phyloP scores from a whole-genome alignment of 2,329 filamentous ascomycete genomes.

The Nigrograna mackinnonii region DNA sequence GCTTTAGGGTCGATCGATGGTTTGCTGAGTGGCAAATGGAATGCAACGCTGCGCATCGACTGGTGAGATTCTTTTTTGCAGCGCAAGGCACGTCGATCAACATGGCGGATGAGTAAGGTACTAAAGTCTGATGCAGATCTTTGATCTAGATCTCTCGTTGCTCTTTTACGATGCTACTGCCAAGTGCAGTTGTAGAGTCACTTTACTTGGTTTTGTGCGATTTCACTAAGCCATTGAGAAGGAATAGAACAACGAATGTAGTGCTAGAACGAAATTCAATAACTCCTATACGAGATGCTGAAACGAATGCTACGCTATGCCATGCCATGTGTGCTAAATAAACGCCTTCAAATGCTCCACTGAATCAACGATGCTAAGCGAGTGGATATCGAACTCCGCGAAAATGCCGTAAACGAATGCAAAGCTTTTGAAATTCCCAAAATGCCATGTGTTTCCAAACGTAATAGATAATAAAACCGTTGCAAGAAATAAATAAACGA shows the following conservation, averaged over 20 bases:
- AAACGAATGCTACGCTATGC: conserved; percentile 1
- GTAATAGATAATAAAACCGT: neutral
- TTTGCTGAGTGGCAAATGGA: no score
- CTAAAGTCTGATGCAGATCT: no score
- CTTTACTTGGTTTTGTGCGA: no score
- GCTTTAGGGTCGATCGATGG: no score
- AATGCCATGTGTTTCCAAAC: neutral
- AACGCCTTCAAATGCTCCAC: neutral
- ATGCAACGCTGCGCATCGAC: no score
- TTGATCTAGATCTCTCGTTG: no score
- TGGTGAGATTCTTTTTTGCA: no score
- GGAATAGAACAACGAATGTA: neutral
- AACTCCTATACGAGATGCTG: neutral
- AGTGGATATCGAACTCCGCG: neutral
- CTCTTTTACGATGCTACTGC: no score
- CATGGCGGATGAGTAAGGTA: no score
- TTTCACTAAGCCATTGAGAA: no score
- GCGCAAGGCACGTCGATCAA: no score
- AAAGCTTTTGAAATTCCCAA: neutral
- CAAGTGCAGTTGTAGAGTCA: no score
- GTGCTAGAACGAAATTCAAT: neutral
- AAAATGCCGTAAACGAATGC: neutral
- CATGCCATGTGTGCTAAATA: neutral
- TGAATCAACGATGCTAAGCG: neutral
- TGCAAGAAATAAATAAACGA: neutral